These are phyloP conservation scores for Stipa capillata DNA, from an alignment of 176 grass and related monocot species.

Conservation along the genomic window DNA sequence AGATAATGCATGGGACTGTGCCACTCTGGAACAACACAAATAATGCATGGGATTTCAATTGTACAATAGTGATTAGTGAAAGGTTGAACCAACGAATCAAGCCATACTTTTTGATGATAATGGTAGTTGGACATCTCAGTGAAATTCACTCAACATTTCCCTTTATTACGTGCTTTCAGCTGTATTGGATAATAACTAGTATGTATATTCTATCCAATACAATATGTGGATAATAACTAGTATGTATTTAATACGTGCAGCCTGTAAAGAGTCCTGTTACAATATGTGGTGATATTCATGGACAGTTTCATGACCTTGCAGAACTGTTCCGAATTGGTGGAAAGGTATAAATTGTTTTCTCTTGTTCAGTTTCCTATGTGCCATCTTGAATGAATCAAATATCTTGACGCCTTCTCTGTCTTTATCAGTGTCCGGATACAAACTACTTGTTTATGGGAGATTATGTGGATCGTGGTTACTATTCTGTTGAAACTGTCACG, in stretches of 20 bases:
- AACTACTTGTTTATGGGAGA: conserved; percentile 99
- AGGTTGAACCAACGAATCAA: not conserved
- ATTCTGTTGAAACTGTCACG: conserved; percentile 97
- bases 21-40: too few relatives aligned
- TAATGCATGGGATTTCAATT: not conserved
- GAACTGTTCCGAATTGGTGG: conserved; percentile 97
- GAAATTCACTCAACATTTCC: not conserved
- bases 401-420: conserved; percentile 9
- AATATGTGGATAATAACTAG: too few relatives aligned
- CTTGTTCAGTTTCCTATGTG: not conserved
- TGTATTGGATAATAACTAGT: not conserved
- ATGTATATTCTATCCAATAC: too few relatives aligned
- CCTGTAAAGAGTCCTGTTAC: conserved; percentile 96
- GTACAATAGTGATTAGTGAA: not conserved
- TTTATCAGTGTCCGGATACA: conserved; percentile 88
- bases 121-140: not conserved
- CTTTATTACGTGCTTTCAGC: not conserved
- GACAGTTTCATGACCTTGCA: conserved; percentile 97
- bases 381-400: not conserved
- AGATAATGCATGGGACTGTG: not conserved
- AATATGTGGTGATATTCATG: conserved; percentile 98
- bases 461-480: conserved; percentile 98
- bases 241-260: conserved; percentile 54
- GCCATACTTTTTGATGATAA: not conserved
- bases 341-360: conserved; percentile 43